These are phyloP conservation scores for Diplodia intermedia DNA, from an alignment of 2,329 filamentous ascomycete species.

Conservation along the genomic window DNA sequence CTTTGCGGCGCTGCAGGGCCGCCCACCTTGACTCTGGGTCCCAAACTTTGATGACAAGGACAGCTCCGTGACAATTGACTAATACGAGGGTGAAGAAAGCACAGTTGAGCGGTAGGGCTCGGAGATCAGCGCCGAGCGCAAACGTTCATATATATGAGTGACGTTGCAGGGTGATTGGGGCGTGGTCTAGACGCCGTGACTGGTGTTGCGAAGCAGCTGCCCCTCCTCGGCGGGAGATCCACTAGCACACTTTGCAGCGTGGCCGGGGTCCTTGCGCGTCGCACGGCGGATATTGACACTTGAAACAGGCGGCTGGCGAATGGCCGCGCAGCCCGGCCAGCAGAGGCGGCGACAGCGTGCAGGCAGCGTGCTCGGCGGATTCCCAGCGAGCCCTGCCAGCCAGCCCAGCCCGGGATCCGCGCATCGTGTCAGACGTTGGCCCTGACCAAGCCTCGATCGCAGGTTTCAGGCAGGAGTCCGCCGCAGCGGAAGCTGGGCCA, in stretches of 20 bases:
- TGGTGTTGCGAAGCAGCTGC: conserved; percentile 27
- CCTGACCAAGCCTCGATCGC: conserved; percentile 26
- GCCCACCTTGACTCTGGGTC: background rate
- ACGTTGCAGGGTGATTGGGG: conserved; percentile 24
- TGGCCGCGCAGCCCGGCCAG: background rate
- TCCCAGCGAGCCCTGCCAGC: conserved; percentile 3
- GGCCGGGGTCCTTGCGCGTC: conserved; percentile 12
- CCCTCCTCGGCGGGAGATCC: conserved; percentile 29
- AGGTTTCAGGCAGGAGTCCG: conserved; percentile 28
- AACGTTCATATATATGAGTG: conserved; percentile 26
- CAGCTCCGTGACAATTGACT: conserved; percentile 8
- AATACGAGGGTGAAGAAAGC: conserved; percentile 26
- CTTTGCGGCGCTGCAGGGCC: background rate
- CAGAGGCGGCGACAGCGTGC: background rate
- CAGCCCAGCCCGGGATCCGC: conserved; percentile 14
- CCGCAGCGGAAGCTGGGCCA: conserved; percentile 28
- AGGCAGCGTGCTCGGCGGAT: conserved; percentile 5
- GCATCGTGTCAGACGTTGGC: conserved; percentile 22
- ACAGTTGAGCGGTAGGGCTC: conserved; percentile 24
- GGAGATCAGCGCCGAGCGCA: conserved; percentile 25
- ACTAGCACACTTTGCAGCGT: conserved; percentile 13
- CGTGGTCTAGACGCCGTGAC: conserved; percentile 17
- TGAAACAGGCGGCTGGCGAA: conserved; percentile 25
- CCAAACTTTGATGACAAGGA: conserved; percentile 22
- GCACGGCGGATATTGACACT: conserved; percentile 26